Base-by-base conservation (phyloP, 768 basidiomycete species). In the Nevesoporus exiguus region DNA sequence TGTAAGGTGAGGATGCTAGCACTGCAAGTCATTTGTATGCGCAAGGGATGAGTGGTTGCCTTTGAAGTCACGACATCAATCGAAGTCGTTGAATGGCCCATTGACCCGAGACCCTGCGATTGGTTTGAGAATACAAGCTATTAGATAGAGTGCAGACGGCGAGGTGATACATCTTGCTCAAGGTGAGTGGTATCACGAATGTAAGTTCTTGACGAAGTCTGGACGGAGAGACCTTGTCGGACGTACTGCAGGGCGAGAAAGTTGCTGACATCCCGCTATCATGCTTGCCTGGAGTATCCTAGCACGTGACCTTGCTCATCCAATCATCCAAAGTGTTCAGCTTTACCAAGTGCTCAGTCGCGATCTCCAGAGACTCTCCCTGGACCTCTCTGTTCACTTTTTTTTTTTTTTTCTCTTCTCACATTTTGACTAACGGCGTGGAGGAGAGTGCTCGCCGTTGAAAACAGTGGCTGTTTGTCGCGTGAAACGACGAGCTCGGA, bases 251-350 rank as follows among this genome's bases (percentile, higher is more conserved):
- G n/a, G n/a, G n/a, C n/a, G n/a, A n/a, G n/a, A n/a, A n/a, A n/a
- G n/a, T n/a, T n/a, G n/a, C n/a, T n/a, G n/a, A n/a, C n/a, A n/a
- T n/a, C n/a, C n/a, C n/a, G n/a, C n/a, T n/a, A n/a, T n/a, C n/a
- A n/a, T n/a, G n/a, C n/a, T n/a, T n/a, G n/a, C n/a, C n/a, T n/a
- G n/a, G n/a, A n/a, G n/a, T n/a, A n/a, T 22, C 2, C 15, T 25
- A 11, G 8, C 50, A 51, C 50, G 55, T 56, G 55, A 56, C 24
- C 25, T 3, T 3, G 4, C n/a, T n/a, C 33, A 21, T 21, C 54
- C 55, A 56, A 56, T 36, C 40, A 34, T 33, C 19, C 17, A 31
- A 43, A 33, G 27, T 31, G 51, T 55, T 44, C 39, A 8, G 33
- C 11, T 54, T 54, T n/a, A 5, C 21, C n/a, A 4, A 19, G 13